Conservation (phyloP, 1,284 basidiomycete species). For the Ceratobasidium sp. region DNA sequence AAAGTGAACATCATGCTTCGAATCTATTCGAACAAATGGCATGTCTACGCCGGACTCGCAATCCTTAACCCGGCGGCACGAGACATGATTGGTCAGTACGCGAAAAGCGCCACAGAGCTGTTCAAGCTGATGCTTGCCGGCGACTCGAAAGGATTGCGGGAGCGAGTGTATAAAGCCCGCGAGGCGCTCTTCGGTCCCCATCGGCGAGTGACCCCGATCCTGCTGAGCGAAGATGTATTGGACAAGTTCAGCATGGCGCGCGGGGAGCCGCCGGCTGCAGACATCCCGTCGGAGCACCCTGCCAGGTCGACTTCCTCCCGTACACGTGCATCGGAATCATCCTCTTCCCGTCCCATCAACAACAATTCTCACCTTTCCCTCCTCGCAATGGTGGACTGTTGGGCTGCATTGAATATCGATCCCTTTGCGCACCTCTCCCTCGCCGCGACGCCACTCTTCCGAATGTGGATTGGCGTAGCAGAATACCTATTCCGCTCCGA, state of each 20-base stretch:
- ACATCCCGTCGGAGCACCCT: not conserved
- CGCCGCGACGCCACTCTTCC: constrained; percentile 95
- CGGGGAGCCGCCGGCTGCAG: not conserved
- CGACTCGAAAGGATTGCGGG: constrained; percentile 70
- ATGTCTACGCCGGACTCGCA: constrained; percentile 98
- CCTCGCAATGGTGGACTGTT: constrained; percentile 99
- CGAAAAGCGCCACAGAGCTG: constrained; percentile 84
- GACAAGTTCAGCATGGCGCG: constrained; percentile 82
- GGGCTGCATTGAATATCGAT: constrained; percentile 87
- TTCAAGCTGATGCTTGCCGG: constrained; percentile 97
- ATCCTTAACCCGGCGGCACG: constrained; percentile 95
- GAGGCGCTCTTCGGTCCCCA: constrained; percentile 78
- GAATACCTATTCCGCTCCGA: constrained; percentile 89
- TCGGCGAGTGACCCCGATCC: constrained; percentile 68
- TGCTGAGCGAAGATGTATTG: constrained; percentile 87
- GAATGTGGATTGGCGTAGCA: constrained; percentile 96
- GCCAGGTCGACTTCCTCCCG: not conserved
- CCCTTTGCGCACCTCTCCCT: constrained; percentile 93
- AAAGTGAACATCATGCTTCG: constrained; percentile 98
- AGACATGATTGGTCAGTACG: constrained; percentile 90
- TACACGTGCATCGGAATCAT: constrained; percentile 37
- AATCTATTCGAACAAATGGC: constrained; percentile 98
- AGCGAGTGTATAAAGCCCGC: constrained; percentile 80
- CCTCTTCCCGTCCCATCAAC: constrained; percentile 45
- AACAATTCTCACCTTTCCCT: constrained; percentile 94